Evolutionary conservation across 2,329 filamentous ascomycete species (phyloP).

Genomic region (Nemania sp.): DNA sequence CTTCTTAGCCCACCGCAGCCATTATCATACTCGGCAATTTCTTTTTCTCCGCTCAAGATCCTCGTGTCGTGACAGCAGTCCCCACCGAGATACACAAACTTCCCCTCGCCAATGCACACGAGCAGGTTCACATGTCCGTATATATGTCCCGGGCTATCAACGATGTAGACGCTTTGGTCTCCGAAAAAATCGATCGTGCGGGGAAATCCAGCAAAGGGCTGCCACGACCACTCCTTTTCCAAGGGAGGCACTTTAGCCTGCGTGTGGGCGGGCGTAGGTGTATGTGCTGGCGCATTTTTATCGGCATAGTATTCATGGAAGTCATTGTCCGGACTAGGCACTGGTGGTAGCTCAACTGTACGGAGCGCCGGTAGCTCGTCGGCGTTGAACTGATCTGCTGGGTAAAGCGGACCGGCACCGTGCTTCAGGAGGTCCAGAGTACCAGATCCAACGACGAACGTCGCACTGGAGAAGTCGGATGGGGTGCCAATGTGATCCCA

Average conservation of each 20-base stretch:
- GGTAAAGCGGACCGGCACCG: slow-evolving; percentile 38
- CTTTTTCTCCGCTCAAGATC: slow-evolving; percentile 55
- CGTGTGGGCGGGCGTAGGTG: slow-evolving; percentile 19
- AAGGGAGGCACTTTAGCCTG: slow-evolving; percentile 27
- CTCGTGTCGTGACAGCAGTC: slow-evolving; percentile 59
- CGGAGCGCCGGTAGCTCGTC: slow-evolving; percentile 39
- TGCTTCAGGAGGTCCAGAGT: slow-evolving; percentile 47
- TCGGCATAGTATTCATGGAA: slow-evolving; percentile 18
- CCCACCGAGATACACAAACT: slow-evolving; percentile 55
- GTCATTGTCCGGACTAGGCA: slow-evolving; percentile 11
- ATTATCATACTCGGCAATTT: slow-evolving; percentile 55
- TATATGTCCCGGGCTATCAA: slow-evolving; percentile 57
- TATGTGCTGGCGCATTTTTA: slow-evolving; percentile 28
- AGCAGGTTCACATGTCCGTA: slow-evolving; percentile 57
- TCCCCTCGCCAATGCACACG: slow-evolving; percentile 43
- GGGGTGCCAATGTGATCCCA: slow-evolving; percentile 64
- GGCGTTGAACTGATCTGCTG: slow-evolving; percentile 39
- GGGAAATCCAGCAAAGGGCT: slow-evolving; percentile 49
- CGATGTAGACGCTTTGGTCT: slow-evolving; percentile 51
- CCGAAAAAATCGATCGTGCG: slow-evolving; percentile 51
- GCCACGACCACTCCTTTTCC: slow-evolving; percentile 44
- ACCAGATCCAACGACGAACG: slow-evolving; percentile 56
- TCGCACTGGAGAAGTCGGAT: slow-evolving; percentile 51
- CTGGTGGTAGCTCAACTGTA: slow-evolving; percentile 49
- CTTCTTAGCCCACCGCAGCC: slow-evolving; percentile 49